Conservation (phyloP, 495 filamentous ascomycete species). For the Hapsidospora chrysogenum region DNA sequence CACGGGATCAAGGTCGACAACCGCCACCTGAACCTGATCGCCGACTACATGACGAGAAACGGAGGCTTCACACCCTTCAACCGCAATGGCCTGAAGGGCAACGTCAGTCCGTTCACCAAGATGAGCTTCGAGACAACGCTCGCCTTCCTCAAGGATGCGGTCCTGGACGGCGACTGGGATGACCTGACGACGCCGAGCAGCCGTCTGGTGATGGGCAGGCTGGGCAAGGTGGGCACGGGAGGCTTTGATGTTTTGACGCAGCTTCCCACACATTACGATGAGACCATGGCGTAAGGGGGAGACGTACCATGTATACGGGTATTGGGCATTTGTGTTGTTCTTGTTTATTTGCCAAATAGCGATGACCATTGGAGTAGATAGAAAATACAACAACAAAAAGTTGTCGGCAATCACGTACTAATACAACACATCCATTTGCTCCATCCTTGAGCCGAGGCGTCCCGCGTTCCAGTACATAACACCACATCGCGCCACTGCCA, state of each 20-base stretch:
- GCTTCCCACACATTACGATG: constrained; percentile 20
- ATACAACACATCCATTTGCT: too few species aligned
- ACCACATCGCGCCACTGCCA: too few species aligned
- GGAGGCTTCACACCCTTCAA: constrained; percentile 84
- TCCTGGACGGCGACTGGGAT: constrained; percentile 79
- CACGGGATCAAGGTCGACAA: constrained; percentile 91
- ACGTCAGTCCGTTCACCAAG: constrained; percentile 81
- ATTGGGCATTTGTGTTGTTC: background rate
- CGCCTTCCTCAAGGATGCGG: constrained; percentile 80
- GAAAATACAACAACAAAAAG: background rate
- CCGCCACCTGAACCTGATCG: constrained; percentile 87
- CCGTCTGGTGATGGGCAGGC: constrained; percentile 72
- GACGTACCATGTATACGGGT: background rate
- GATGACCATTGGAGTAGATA: background rate
- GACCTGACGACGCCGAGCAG: constrained; percentile 71
- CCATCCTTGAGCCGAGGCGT: too few species aligned
- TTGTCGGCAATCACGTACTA: too few species aligned
- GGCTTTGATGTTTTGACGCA: constrained; percentile 67
- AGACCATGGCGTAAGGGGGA: background rate
- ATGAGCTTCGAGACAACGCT: constrained; percentile 98
- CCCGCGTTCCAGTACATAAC: too few species aligned
- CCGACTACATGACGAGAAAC: constrained; percentile 85
- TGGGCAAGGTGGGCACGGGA: constrained; percentile 74
- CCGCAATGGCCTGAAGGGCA: constrained; percentile 67
- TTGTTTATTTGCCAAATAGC: background rate